Percentiles rank a stretch among this genome's conserved stretches.
Conservation (phyloP, 176 grass and related monocot genomes). For the Carex scoparia region DNA sequence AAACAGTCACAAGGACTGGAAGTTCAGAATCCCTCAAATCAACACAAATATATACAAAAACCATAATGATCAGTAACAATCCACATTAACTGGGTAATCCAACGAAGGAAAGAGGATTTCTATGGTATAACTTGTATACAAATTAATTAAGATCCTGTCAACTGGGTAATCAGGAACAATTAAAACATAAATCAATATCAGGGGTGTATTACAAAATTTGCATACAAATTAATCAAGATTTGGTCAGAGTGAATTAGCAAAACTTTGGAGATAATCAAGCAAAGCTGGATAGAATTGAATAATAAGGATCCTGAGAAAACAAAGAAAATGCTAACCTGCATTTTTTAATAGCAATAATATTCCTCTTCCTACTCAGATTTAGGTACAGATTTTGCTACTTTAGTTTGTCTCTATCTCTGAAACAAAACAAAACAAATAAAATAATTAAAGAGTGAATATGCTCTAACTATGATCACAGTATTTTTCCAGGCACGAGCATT, state of each 20-base stretch:
- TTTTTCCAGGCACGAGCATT: background rate
- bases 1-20: background rate
- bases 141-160: background rate
- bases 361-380: background rate
- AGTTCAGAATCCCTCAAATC: background rate
- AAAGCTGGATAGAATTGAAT: background rate
- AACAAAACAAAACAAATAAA: background rate
- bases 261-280: background rate
- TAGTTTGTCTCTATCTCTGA: background rate
- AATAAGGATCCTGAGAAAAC: background rate
- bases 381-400: background rate
- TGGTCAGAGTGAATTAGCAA: background rate
- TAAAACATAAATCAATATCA: background rate
- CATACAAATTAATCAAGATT: background rate
- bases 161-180: background rate
- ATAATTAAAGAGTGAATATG: background rate
- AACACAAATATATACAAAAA: background rate
- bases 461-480: background rate
- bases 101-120: background rate
- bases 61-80: background rate
- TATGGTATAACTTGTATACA: background rate
- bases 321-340: conserved; percentile 20
- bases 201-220: background rate
- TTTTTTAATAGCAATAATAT: background rate
- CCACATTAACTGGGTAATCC: background rate